Evolutionary conservation across 257 asterid genomes (phyloP), one percentile per base, ranked within the genome.

Genomic region (Solanum boliviense): DNA sequence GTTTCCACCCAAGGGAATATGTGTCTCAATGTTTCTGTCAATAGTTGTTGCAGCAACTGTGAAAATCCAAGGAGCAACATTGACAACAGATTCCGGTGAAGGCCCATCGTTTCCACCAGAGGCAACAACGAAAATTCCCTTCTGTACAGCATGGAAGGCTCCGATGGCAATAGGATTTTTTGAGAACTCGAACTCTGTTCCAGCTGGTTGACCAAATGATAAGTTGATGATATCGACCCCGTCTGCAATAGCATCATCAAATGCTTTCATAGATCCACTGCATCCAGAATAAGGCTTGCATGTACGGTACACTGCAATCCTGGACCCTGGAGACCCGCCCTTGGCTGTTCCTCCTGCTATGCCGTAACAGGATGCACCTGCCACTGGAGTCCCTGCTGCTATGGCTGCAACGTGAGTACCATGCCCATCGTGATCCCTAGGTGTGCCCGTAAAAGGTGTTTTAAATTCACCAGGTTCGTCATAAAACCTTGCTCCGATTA

Each of bases 341-440:
- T 16, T 90, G 7, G 96, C 99, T 0, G 91, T 93, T 88, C 99
- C 99, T 4, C 89, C 71, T 6, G 98, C 99, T 21, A 94, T 90
- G 86, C 94, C 97, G 32, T 88, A 93, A 88, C 89, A 95, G 10
- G 98, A 95, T 9, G 98, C 98, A 10, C 91, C 95, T 0, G 90
- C 32, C 5, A 96, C 98, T 0, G 92, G 90, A 21, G 82, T 85
- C 18, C 99, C 99, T 1, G 97, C 98, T 65, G 96, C 98, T 1
- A 95, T 95, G 12, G 98, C 93, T 16, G 99, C 91, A 9, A 93
- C 96, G 10, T 96, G 99, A 0, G 98, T 96, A 4, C 98, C 99
- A 48, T 96, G 99, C 13, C 99, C 99, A 1, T 23, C 20, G 25
- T 87, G 84, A 89, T 96, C 99, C 81, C 98, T 88, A 0, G 98